These are phyloP conservation scores for Penicillium sp. DNA, from an alignment of 2,329 filamentous ascomycete species.

Conservation along the genomic window DNA sequence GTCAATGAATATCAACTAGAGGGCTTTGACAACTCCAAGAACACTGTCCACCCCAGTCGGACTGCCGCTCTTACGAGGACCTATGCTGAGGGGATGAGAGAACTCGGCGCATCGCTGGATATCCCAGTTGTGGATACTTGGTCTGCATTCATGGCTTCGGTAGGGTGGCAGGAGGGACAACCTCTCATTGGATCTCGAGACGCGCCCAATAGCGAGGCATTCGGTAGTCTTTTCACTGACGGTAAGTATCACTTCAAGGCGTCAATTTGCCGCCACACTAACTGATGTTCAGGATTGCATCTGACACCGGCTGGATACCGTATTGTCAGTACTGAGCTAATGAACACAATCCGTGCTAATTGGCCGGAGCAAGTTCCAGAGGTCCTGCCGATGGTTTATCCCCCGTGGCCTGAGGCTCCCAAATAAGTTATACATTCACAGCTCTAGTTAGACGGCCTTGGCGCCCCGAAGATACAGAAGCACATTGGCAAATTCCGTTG, in stretches of 20 bases:
- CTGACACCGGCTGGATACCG: constrained; percentile 58
- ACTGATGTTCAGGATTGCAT: constrained; percentile 52
- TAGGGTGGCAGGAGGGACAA: constrained; percentile 53
- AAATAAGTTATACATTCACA: constrained; percentile 23
- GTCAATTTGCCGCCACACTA: neutral
- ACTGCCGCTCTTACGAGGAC: constrained; percentile 62
- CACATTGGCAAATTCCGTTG: neutral
- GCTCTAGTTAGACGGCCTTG: neutral
- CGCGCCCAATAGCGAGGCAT: constrained; percentile 57
- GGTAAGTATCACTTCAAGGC: constrained; percentile 39
- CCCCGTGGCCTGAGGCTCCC: constrained; percentile 51
- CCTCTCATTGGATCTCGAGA: constrained; percentile 58
- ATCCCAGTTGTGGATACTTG: constrained; percentile 77
- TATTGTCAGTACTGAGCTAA: constrained; percentile 55
- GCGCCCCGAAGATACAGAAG: neutral
- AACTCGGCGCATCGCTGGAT: constrained; percentile 57
- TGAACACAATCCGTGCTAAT: constrained; percentile 50
- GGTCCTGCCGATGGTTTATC: constrained; percentile 53
- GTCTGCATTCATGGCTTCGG: constrained; percentile 69
- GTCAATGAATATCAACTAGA: constrained; percentile 71
- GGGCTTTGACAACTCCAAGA: constrained; percentile 49
- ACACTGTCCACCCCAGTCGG: constrained; percentile 52
- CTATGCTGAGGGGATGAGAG: constrained; percentile 66
- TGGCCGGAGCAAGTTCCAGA: constrained; percentile 59
- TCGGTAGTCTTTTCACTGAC: constrained; percentile 56